phyloP scores from a whole-genome alignment of 1,284 basidiomycete genomes.

The Ceratobasidium papillatum region DNA sequence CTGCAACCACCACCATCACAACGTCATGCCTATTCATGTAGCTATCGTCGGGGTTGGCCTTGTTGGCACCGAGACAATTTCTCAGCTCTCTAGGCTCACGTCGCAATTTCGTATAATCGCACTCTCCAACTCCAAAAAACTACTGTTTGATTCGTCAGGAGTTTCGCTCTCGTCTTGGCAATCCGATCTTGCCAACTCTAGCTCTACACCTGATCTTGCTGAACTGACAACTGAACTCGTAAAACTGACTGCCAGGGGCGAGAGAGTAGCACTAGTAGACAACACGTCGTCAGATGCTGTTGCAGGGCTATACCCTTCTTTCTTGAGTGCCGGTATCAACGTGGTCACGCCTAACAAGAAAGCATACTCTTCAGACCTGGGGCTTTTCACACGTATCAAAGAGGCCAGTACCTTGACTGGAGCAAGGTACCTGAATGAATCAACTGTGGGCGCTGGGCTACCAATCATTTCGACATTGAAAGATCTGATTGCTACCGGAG shows the following conservation, averaged over 20 bases:
- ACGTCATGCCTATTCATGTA: constrained; percentile 57
- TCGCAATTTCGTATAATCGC: constrained; percentile 71
- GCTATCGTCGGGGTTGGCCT: constrained; percentile 88
- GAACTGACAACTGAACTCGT: constrained; percentile 59
- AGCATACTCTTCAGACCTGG: constrained; percentile 82
- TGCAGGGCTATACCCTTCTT: constrained; percentile 83
- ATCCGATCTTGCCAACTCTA: constrained; percentile 45
- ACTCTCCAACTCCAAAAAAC: constrained; percentile 49
- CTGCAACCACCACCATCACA: not conserved
- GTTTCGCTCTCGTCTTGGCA: constrained; percentile 55
- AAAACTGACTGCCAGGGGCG: constrained; percentile 57
- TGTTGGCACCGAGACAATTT: constrained; percentile 85
- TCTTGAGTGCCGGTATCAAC: constrained; percentile 82
- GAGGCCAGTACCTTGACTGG: constrained; percentile 64
- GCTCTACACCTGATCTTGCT: constrained; percentile 54
- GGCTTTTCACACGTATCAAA: constrained; percentile 77
- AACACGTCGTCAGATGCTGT: constrained; percentile 91
- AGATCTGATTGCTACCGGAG: constrained; percentile 91
- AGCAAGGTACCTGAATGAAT: constrained; percentile 84
- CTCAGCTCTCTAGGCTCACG: constrained; percentile 69
- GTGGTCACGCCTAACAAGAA: constrained; percentile 99
- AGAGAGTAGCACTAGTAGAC: constrained; percentile 86
- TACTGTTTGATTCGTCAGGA: constrained; percentile 42
- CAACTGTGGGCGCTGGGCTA: constrained; percentile 95
- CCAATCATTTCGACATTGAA: constrained; percentile 92